These are phyloP conservation scores for Paracamarosporium sp. DNA, from an alignment of 2,329 filamentous ascomycete species.

Conservation along the genomic window DNA sequence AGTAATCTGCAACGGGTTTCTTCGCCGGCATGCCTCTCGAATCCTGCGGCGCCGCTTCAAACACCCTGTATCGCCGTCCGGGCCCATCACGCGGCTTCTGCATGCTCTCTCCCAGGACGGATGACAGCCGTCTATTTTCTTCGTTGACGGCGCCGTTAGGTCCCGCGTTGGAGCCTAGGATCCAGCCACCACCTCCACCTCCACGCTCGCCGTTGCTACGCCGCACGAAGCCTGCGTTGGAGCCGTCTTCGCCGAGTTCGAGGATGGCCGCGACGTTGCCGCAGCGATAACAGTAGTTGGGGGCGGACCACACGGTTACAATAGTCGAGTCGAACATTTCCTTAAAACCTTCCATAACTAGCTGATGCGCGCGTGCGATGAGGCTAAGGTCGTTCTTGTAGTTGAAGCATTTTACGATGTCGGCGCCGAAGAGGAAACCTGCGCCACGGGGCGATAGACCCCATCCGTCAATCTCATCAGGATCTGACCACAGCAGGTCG, in stretches of 20 bases:
- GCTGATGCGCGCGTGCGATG: slow-evolving; percentile 92
- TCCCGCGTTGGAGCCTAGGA: slow-evolving; percentile 40
- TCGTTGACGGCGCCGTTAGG: slow-evolving; percentile 36
- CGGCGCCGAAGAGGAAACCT: slow-evolving; percentile 92
- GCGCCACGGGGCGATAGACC: slow-evolving; percentile 91
- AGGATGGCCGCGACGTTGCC: slow-evolving; percentile 82
- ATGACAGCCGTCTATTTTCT: slow-evolving; percentile 39
- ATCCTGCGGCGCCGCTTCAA: slow-evolving; percentile 96
- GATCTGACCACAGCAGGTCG: slow-evolving; percentile 96
- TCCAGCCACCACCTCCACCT: slow-evolving; percentile 50
- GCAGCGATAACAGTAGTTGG: slow-evolving; percentile 69
- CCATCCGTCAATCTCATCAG: slow-evolving; percentile 98
- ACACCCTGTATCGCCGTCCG: slow-evolving; percentile 89
- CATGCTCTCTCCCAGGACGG: slow-evolving; percentile 53
- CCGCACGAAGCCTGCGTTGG: slow-evolving; percentile 55
- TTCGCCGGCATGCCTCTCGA: slow-evolving; percentile 97
- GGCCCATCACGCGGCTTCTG: slow-evolving; percentile 66
- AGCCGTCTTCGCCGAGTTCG: slow-evolving; percentile 85
- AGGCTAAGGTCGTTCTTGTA: slow-evolving; percentile 90
- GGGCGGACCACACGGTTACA: slow-evolving; percentile 92
- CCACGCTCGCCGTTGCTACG: slow-evolving; percentile 72
- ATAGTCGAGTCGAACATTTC: slow-evolving; percentile 93
- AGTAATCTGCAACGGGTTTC: slow-evolving; percentile 97
- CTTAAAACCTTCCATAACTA: slow-evolving; percentile 99
- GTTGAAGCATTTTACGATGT: slow-evolving; percentile 95